Conservation (phyloP, 371 early-diverging fungal genomes). For the Rhizopus stolonifer region DNA sequence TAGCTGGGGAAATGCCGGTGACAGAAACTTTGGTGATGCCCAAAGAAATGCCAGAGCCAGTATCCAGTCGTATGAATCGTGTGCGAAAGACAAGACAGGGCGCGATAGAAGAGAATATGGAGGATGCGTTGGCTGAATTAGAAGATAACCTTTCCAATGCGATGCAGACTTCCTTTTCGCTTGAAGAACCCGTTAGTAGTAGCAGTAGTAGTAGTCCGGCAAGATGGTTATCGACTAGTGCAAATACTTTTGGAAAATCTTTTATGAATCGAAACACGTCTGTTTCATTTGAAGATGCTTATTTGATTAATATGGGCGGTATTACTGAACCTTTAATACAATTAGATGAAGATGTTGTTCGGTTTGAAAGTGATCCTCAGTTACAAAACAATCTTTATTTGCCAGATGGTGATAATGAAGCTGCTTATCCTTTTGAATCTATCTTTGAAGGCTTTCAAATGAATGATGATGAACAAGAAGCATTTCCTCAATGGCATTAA, state of each 20-base stretch:
- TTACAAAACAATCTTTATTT: constrained; percentile 42
- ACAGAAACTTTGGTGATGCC: constrained; percentile 44
- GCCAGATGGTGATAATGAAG: constrained; percentile 65
- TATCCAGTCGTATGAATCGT: constrained; percentile 44
- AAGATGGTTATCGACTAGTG: constrained; percentile 42
- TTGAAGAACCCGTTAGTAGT: constrained; percentile 26
- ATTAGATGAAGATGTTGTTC: constrained; percentile 17
- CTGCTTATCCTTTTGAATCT: constrained; percentile 50
- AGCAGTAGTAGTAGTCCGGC: constrained; percentile 29
- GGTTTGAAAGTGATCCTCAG: constrained; percentile 21
- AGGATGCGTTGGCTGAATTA: constrained; percentile 49
- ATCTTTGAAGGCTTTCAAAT: constrained; percentile 21
- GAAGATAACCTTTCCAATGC: constrained; percentile 54
- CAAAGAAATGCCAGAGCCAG: constrained; percentile 53
- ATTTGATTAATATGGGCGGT: constrained; percentile 56
- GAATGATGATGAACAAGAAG: neutral
- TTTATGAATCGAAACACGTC: constrained; percentile 31
- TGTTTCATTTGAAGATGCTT: constrained; percentile 64
- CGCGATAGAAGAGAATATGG: constrained; percentile 37
- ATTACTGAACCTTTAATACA: too few species aligned
- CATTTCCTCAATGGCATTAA: neutral
- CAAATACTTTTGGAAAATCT: constrained; percentile 20
- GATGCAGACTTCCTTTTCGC: constrained; percentile 49
- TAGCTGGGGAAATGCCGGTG: constrained; percentile 36
- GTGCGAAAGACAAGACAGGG: constrained; percentile 36